Evolutionary conservation across 108 stramenopile species (phyloP), one percentile per base, ranked within the genome.

Genomic region (Nitzschia sp.): DNA sequence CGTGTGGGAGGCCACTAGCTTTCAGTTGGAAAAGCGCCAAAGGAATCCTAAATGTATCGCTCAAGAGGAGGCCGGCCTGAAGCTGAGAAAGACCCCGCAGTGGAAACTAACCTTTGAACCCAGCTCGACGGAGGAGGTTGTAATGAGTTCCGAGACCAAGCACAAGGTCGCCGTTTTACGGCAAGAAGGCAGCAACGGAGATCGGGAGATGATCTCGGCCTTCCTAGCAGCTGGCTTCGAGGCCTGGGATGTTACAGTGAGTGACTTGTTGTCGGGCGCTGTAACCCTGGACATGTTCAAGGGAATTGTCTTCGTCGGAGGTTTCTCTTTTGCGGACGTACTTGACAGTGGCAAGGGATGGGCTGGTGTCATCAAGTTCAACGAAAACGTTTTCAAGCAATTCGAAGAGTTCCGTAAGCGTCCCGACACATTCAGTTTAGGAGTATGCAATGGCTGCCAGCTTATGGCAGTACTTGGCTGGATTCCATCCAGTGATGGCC

Each of bases 401-500:
- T 98, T 99, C 71, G 63, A 98, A 72, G 83, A 79, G 13, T 99
- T 99, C 89, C 89, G 89, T 38, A 85, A 76, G 28, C 90, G 98
- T 56, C 53, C 68, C 17, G 95, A 98, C 81, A 98, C 98, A 1
- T 99, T 99, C 82, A 96, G 95, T 67, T 86, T 99, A 21, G 99
- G 99, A 38, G 89, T 99, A 9, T 99, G 99, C 81, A 99, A 98
- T 69, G 99, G 99, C 48, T 99, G 99, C 82, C 99, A 99, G 82
- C 95, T 99, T 66, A 95, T 99, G 95, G 98, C 98, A 2, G 80
- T 99, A 42, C 88, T 99, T 19, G 99, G 99, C 19, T 98, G 98
- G 98, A 95, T 99, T 59, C 98, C 98, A 29, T 82, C 71, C 42
- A 68, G 34, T 27, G 85, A 81, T 28, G 92, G 84, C 45, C 75